Conservation (phyloP, 164 flowering plant species). For the Magnolia officinalis region DNA sequence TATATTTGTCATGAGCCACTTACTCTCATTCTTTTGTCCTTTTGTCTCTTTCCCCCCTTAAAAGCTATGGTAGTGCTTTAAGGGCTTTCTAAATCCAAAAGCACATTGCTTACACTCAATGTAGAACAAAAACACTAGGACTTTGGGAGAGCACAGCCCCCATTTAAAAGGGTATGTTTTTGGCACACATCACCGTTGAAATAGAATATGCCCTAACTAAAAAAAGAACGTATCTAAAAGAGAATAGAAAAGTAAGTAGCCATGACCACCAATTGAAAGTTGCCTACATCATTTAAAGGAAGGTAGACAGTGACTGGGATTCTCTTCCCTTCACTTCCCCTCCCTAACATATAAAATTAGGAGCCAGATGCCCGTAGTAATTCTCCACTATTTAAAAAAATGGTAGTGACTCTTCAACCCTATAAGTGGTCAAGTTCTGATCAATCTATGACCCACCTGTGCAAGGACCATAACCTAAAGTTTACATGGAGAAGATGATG, state of each 20-base stretch:
- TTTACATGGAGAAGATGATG: too few species aligned
- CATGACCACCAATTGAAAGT: background rate
- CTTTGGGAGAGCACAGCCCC: background rate
- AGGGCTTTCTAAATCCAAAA: background rate
- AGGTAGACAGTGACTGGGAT: too few species aligned
- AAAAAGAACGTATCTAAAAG: background rate
- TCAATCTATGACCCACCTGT: too few species aligned
- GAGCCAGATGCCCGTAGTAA: background rate
- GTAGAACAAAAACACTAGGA: background rate
- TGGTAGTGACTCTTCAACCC: too few species aligned
- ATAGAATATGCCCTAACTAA: background rate
- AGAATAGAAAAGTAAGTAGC: background rate
- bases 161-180: background rate
- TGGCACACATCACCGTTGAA: background rate
- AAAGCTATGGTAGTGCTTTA: background rate
- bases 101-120: background rate
- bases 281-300: background rate
- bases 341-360: background rate
- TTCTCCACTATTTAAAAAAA: too few species aligned
- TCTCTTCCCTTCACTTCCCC: background rate
- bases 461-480: too few species aligned
- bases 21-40: background rate
- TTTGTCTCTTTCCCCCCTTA: background rate
- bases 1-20: background rate
- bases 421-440: too few species aligned